Conservation (phyloP, 2,329 filamentous ascomycete species). For the Penicillium sp. region DNA sequence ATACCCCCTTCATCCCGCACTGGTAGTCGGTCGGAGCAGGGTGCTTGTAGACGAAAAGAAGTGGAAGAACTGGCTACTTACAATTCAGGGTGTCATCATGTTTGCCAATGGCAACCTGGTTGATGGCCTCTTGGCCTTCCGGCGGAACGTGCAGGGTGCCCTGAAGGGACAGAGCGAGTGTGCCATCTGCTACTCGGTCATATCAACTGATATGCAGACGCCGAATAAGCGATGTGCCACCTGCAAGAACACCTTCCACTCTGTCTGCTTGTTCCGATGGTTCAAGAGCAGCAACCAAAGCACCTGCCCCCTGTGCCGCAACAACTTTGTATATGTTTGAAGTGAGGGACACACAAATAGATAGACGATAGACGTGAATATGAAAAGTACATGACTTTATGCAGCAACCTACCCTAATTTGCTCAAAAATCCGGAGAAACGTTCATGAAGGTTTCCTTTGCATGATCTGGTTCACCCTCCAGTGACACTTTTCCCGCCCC, state of each 20-base stretch:
- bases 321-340: constrained; percentile 69
- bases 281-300: constrained; percentile 92
- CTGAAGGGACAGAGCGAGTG: constrained; percentile 94
- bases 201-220: constrained; percentile 82
- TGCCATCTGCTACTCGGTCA: constrained; percentile 94
- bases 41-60: constrained; percentile 88
- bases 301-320: constrained; percentile 89
- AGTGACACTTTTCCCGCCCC: constrained; percentile 7
- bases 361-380: constrained; percentile 19
- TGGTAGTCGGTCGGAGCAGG: constrained; percentile 74
- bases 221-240: constrained; percentile 90
- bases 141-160: constrained; percentile 81
- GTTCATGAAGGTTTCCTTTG: neutral
- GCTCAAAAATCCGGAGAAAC: neutral
- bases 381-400: constrained; percentile 8
- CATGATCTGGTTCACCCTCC: neutral
- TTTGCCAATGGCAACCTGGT: constrained; percentile 88
- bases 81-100: constrained; percentile 87
- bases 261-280: constrained; percentile 91
- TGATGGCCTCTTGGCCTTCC: constrained; percentile 82
- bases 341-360: constrained; percentile 2
- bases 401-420: no score
- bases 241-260: constrained; percentile 93
- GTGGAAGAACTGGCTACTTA: constrained; percentile 89
- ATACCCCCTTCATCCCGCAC: constrained; percentile 79